phyloP scores from a whole-genome alignment of 352 stramenopile genomes.

The Peronospora farinosa region DNA sequence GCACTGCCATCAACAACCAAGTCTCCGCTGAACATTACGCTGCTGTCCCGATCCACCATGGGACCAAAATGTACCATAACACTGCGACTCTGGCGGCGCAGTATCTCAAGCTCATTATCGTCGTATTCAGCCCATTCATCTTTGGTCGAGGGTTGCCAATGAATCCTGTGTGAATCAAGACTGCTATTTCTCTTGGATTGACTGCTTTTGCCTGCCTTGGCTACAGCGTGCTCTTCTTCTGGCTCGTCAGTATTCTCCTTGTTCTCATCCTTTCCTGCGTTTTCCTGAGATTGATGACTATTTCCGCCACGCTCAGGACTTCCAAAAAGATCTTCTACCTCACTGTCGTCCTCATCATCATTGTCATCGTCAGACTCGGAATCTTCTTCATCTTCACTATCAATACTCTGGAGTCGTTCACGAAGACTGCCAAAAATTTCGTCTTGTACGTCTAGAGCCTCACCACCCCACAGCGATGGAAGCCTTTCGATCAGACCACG shows the following conservation, averaged over 20 bases:
- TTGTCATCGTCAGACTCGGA: constrained; percentile 44
- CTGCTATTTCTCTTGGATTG: constrained; percentile 13
- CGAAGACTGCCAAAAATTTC: constrained; percentile 46
- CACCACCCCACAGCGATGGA: constrained; percentile 62
- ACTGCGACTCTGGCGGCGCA: constrained; percentile 55
- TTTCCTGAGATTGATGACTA: background rate
- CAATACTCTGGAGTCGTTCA: constrained; percentile 30
- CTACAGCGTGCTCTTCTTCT: constrained; percentile 6
- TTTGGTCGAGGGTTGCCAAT: constrained; percentile 34
- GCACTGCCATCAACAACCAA: constrained; percentile 48
- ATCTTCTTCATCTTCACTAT: constrained; percentile 48
- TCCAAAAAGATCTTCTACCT: constrained; percentile 32
- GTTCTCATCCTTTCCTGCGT: constrained; percentile 8
- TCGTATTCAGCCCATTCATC: constrained; percentile 63
- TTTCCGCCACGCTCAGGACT: constrained; percentile 4
- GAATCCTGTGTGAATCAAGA: constrained; percentile 4
- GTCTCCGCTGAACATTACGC: constrained; percentile 50
- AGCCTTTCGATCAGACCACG: constrained; percentile 63
- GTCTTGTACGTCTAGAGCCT: constrained; percentile 56
- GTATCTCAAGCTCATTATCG: constrained; percentile 53
- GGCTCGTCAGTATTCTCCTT: constrained; percentile 1
- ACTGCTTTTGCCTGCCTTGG: constrained; percentile 16
- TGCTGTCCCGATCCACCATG: constrained; percentile 61
- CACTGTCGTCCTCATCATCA: constrained; percentile 37
- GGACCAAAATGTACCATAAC: constrained; percentile 59